Evolutionary conservation across 2,329 filamentous ascomycete genomes (phyloP).

Genomic region (Ilyonectria mors-panacis): DNA sequence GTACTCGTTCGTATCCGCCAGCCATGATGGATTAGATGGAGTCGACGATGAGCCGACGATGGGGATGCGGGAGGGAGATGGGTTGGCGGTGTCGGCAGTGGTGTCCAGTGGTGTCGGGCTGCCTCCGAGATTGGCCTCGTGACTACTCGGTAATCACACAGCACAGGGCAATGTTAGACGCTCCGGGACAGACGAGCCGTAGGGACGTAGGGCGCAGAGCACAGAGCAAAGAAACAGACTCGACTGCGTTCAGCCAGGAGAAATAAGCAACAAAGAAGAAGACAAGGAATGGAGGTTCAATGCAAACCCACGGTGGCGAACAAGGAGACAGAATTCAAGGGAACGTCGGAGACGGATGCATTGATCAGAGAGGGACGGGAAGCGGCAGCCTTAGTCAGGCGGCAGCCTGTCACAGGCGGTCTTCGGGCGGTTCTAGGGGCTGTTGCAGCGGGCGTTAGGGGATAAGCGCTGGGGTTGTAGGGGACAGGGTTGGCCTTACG

Average conservation of each 20-base stretch:
- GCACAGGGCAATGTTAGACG: conserved; percentile 8
- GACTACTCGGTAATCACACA: conserved; percentile 28
- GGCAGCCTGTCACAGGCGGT: not conserved
- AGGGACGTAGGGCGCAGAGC: conserved; percentile 9
- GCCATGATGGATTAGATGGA: conserved; percentile 60
- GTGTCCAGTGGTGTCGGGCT: conserved; percentile 42
- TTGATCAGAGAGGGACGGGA: not conserved
- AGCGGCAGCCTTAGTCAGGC: not conserved
- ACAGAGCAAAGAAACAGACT: conserved; percentile 1
- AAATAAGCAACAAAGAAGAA: conserved; percentile 9
- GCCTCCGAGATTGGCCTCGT: conserved; percentile 41
- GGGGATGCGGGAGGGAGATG: conserved; percentile 17
- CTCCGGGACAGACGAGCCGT: not conserved
- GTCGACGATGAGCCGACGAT: conserved; percentile 9
- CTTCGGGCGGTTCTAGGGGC: not conserved
- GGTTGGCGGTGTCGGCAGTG: conserved; percentile 28
- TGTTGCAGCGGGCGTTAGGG: not conserved
- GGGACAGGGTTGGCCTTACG: not conserved
- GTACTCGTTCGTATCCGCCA: conserved; percentile 71
- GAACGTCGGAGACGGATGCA: conserved; percentile 34
- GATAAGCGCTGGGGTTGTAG: not conserved
- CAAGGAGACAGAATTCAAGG: conserved; percentile 36
- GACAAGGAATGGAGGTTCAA: conserved; percentile 29
- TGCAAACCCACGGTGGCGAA: conserved; percentile 31
- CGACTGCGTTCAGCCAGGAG: not conserved